Conservation (phyloP, 805 yeast genomes). For the Saccharomyces mikatae region DNA sequence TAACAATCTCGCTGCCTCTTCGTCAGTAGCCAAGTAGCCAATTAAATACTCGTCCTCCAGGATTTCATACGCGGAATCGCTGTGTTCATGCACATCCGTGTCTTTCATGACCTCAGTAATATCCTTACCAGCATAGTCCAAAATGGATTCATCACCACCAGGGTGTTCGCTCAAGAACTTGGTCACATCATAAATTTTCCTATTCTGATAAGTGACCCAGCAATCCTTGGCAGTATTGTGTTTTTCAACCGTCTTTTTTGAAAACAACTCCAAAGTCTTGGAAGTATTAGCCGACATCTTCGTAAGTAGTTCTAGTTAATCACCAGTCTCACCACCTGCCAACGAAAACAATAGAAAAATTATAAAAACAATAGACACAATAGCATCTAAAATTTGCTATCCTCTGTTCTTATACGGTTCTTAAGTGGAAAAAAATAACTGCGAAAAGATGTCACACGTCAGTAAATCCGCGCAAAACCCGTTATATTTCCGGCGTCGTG, state of each 20-base stretch:
- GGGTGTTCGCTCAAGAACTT: constrained; percentile 41
- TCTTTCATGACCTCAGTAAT: constrained; percentile 52
- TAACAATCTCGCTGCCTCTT: constrained; percentile 66
- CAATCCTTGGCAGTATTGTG: constrained; percentile 52
- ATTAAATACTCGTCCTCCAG: constrained; percentile 71
- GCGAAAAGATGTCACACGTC: neutral
- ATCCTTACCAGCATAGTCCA: constrained; percentile 72
- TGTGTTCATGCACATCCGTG: constrained; percentile 61
- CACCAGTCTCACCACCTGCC: neutral
- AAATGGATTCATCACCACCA: constrained; percentile 63
- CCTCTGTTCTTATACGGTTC: neutral
- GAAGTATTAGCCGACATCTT: constrained; percentile 5
- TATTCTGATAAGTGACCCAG: constrained; percentile 72
- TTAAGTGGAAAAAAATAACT: neutral
- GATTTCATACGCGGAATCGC: constrained; percentile 80
- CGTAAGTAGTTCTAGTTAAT: neutral
- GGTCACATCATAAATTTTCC: constrained; percentile 81
- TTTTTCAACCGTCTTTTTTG: constrained; percentile 42
- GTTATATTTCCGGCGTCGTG: neutral
- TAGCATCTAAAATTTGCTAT: neutral
- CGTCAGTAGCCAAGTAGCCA: constrained; percentile 74
- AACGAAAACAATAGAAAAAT: neutral
- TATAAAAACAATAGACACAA: neutral
- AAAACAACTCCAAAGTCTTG: constrained; percentile 50
- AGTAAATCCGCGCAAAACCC: neutral